Evolutionary conservation across 2,329 filamentous ascomycete genomes (phyloP), one percentile per base, ranked within the genome.

Genomic region (Parafenestella ontariensis): DNA sequence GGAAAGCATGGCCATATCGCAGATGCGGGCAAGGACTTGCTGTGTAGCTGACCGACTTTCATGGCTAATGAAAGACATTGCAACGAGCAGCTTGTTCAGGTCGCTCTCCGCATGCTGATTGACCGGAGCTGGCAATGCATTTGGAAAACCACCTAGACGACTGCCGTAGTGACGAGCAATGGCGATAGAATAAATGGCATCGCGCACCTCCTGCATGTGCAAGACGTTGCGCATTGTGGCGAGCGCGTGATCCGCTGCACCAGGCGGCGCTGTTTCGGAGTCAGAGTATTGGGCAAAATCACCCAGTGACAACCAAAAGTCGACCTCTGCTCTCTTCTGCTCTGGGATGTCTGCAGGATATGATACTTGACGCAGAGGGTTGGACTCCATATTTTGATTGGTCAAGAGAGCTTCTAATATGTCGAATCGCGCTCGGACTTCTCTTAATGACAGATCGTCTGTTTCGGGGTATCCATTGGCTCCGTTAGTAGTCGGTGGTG

Each of bases 171-270:
- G 87, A 23, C 92, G 87, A 15, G 90, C 87, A 50, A 96, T 86
- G 8, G 90, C 91, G 61, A 96, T 89, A 0, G 91, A 95, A 76
- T 96, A 96, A 52, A 97, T 85, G 17, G 96, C 89, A 72, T 97
- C 92, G 48, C 93, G 87, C 68, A 94, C 95, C 77, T 97, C 93
- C 21, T 89, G 85, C 43, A 89, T 89, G 63, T 92, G 89, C 11
- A 96, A 82, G 20, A 94, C 81, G 51, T 83, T 83, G 28, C 91
- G 87, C 74, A 92, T 85, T 46, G 83, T 82, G 4, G 76, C 76
- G 26, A 96, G 79, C 1, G 86, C 84, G 23, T 87, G 83, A 48
- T 92, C 88, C 31, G 91, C 85, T 49, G 83, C 81, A 64, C 82
- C 85, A 53, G 77, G 78, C 5, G 83, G 78, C 28, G 77, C 78